Percentiles rank a stretch among this genome's conserved stretches.
These are phyloP conservation scores for Cryptococcus maquisensis DNA, from an alignment of 1,284 basidiomycete species.

Conservation along the genomic window DNA sequence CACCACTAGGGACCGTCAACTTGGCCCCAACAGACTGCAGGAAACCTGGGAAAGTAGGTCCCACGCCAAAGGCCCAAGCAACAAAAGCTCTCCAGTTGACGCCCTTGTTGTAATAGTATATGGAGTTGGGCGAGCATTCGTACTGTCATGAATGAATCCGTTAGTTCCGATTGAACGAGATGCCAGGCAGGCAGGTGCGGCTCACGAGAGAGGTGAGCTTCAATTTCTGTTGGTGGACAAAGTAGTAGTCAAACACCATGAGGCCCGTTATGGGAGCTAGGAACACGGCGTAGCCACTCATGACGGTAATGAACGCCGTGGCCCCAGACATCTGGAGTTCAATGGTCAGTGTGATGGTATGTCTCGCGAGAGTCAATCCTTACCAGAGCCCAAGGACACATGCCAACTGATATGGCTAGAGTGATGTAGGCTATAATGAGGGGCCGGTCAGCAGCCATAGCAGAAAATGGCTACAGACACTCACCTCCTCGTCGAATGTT, in stretches of 20 bases:
- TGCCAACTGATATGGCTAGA: not conserved
- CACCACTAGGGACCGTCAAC: constrained; percentile 27
- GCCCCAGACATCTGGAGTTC: constrained; percentile 46
- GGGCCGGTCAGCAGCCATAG: not conserved
- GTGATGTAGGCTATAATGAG: constrained; percentile 7
- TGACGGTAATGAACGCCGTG: constrained; percentile 46
- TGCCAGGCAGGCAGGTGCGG: not conserved
- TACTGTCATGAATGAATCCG: constrained; percentile 11
- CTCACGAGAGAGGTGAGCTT: constrained; percentile 41
- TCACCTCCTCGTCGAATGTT: constrained; percentile 47
- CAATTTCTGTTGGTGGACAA: constrained; percentile 41
- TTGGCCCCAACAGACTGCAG: constrained; percentile 27
- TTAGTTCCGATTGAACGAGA: not conserved
- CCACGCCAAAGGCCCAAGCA: constrained; percentile 45
- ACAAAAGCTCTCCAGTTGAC: constrained; percentile 46
- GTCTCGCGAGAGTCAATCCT: not conserved
- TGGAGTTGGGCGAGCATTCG: constrained; percentile 17
- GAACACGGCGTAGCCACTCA: constrained; percentile 47
- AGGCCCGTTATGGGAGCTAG: constrained; percentile 45
- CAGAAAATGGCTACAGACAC: not conserved
- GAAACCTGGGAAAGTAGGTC: constrained; percentile 46
- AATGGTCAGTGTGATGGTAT: constrained; percentile 37
- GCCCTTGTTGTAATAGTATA: constrained; percentile 40
- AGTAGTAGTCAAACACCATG: constrained; percentile 49
- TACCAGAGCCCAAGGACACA: not conserved